These are phyloP conservation scores for Acanthochlamys bracteata DNA, from an alignment of 106 monocot genomes.

Conservation along the genomic window DNA sequence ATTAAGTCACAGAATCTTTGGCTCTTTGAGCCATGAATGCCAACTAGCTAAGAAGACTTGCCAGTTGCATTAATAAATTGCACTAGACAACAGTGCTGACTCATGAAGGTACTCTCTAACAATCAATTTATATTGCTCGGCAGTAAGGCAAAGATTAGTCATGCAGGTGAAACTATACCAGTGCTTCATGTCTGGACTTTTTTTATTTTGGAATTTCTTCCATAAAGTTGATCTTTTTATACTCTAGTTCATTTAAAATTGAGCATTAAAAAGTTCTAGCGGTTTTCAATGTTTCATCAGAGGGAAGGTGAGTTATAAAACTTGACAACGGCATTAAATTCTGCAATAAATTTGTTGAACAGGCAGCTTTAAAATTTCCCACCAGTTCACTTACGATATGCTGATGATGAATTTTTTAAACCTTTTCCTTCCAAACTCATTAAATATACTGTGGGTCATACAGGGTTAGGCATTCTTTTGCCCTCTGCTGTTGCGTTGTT, in stretches of 20 bases:
- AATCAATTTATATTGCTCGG: background rate
- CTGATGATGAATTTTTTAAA: no score
- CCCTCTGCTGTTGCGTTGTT: no score
- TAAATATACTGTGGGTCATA: no score
- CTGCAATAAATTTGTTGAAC: background rate
- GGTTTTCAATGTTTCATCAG: background rate
- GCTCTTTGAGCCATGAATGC: background rate
- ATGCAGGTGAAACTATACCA: no score
- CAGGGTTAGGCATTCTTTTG: no score
- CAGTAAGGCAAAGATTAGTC: background rate
- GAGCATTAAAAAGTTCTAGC: no score
- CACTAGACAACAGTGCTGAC: background rate
- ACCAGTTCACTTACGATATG: background rate
- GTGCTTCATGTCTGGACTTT: no score
- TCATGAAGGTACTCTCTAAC: background rate
- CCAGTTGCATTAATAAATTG: background rate
- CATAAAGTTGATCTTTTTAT: no score
- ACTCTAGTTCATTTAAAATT: no score
- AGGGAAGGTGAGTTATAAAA: background rate
- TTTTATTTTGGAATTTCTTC: no score
- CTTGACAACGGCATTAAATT: background rate
- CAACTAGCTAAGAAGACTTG: background rate
- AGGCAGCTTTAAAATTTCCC: background rate
- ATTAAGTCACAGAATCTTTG: constrained; percentile 7
- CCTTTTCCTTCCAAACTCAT: no score